These are phyloP conservation scores for Arthrobotrys conoides DNA, from an alignment of 2,329 filamentous ascomycete genomes.

Conservation along the genomic window DNA sequence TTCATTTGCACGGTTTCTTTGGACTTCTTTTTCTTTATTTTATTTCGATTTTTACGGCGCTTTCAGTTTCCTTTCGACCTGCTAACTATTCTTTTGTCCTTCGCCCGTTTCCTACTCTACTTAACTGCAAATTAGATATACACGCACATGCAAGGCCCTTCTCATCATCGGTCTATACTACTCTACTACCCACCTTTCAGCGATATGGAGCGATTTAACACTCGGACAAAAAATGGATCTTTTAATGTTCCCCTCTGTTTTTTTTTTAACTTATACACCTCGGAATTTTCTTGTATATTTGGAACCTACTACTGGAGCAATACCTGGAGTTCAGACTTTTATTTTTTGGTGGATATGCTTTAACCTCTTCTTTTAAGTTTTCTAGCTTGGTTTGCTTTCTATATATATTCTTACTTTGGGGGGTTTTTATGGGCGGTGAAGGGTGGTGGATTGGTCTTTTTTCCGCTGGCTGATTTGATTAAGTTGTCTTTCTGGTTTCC, in stretches of 20 bases:
- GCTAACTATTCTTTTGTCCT: constrained; percentile 17
- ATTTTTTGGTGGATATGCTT: background rate
- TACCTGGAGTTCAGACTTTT: constrained; percentile 19
- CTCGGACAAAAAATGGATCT: background rate
- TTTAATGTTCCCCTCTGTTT: background rate
- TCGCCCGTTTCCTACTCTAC: background rate
- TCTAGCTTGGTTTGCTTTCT: background rate
- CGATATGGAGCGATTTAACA: constrained; percentile 36
- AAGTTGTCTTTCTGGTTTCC: background rate
- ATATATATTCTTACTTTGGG: background rate
- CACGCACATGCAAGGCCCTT: constrained; percentile 31
- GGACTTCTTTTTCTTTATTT: background rate
- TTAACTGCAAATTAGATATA: constrained; percentile 28
- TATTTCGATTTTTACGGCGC: constrained; percentile 21
- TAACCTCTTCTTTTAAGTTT: background rate
- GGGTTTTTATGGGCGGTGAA: background rate
- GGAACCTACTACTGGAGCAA: background rate
- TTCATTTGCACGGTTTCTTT: constrained; percentile 7
- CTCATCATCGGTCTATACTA: constrained; percentile 19
- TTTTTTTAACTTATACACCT: background rate
- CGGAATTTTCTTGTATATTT: background rate
- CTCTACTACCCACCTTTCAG: constrained; percentile 9
- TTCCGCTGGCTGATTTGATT: background rate
- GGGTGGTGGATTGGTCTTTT: background rate
- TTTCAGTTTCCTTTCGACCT: constrained; percentile 25